These are phyloP conservation scores for Populus trichocarpa DNA, from an alignment of 441 rosid genomes.

Conservation along the genomic window DNA sequence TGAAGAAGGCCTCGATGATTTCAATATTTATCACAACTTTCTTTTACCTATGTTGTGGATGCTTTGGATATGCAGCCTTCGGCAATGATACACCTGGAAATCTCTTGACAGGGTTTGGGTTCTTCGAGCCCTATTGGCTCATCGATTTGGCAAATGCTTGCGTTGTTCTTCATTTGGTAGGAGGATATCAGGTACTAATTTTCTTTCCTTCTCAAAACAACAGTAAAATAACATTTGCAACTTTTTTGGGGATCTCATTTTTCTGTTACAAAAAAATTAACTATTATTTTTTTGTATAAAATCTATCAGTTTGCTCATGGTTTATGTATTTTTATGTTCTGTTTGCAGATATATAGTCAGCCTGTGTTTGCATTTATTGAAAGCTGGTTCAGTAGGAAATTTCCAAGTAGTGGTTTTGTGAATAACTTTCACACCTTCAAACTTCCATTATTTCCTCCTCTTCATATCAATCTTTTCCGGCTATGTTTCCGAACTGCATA, in stretches of 20 bases:
- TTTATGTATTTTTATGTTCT: background rate
- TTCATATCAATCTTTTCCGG: slow-evolving; percentile 43
- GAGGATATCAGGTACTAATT: slow-evolving; percentile 69
- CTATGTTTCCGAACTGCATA: slow-evolving; percentile 52
- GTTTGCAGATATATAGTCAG: slow-evolving; percentile 53
- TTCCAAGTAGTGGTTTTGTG: slow-evolving; percentile 44
- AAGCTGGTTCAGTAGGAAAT: slow-evolving; percentile 37
- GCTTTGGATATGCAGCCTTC: slow-evolving; percentile 86
- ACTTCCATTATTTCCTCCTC: slow-evolving; percentile 32
- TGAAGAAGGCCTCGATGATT: slow-evolving; percentile 61
- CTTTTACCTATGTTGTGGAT: slow-evolving; percentile 76
- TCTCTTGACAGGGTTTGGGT: slow-evolving; percentile 76
- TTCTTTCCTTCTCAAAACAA: background rate
- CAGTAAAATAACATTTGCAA: no score
- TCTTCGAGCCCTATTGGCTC: slow-evolving; percentile 84
- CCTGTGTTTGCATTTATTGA: slow-evolving; percentile 66
- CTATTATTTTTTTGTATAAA: no score
- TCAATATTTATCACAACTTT: slow-evolving; percentile 51
- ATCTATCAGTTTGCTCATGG: background rate
- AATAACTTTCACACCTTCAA: slow-evolving; percentile 33
- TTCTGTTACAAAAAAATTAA: no score
- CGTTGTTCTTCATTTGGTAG: slow-evolving; percentile 72
- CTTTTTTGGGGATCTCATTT: background rate
- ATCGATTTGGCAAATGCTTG: slow-evolving; percentile 81
- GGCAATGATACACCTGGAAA: slow-evolving; percentile 73